Base-by-base conservation (phyloP, 306 rosid species). In the Mimosa bimucronata region DNA sequence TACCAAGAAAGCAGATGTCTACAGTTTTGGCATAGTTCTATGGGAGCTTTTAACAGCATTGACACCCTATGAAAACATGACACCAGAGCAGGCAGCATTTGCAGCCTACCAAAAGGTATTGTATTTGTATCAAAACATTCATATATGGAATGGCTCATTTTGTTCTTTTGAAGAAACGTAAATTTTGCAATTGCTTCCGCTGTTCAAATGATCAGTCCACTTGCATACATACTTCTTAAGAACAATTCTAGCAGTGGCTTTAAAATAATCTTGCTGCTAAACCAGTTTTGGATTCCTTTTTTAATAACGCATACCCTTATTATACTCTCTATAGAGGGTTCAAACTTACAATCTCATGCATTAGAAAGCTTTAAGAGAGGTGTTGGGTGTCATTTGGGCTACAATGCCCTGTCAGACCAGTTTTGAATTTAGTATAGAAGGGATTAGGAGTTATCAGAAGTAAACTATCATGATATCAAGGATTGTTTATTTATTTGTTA, bases 31-130 rank as follows among this genome's bases (percentile, higher is more conserved):
- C 75, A 93, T 95, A 23, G 98, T 95, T 79, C 88, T 95, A 1
- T 95, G 99, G 99, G 99, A 95, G 90, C 91, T 95, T 80, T 82
- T 95, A 79, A 95, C 99, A 1, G 94, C 91, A 72, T 70, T 86
- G 85, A 91, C 89, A 40, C 99, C 99, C 16, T 95, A 93, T 73
- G 94, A 93, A 69, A 86, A 91, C 87, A 91, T 95, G 98, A 95
- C 98, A 41, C 96, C 98, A 19, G 99, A 95, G 81, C 99, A 95
- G 79, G 98, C 99, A 45, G 99, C 99, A 57, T 95, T 75, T 93
- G 99, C 99, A n/a, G 98, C 92, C 66, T 86, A 92, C 41, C 90
- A 95, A 77, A 95, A 91, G 99, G 99, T 95, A 90, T 66, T 77
- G 82, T 64, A 26, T 61, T 66, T 77, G 82, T 64, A 26, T 61